Evolutionary conservation across 176 grass and related monocot genomes (phyloP).

Genomic region (Lolium perenne): DNA sequence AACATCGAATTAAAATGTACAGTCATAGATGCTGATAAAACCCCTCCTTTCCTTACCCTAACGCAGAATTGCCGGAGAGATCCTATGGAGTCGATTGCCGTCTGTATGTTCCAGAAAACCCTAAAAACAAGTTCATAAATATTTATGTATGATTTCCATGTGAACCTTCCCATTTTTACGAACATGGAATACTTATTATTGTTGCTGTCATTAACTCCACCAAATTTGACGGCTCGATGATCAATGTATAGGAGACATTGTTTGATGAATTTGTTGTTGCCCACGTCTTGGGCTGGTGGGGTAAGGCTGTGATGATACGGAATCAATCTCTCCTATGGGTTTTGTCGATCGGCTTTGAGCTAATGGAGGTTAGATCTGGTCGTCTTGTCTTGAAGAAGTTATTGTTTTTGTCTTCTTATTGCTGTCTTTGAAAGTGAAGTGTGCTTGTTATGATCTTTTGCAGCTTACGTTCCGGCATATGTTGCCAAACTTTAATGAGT

Average conservation of each 20-base stretch:
- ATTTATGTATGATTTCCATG: conserved; percentile 88
- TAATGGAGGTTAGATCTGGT: conserved; percentile 90
- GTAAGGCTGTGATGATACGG: conserved; percentile 98
- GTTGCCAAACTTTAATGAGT: conserved; percentile 99
- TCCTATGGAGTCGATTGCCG: conserved; percentile 96
- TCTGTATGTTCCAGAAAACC: conserved; percentile 96
- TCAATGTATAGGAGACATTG: conserved; percentile 80
- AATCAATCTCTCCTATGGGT: conserved; percentile 97
- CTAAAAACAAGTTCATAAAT: conserved; percentile 98
- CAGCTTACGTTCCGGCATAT: conserved; percentile 99
- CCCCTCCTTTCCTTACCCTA: not conserved
- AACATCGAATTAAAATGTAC: not conserved
- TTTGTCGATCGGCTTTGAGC: conserved; percentile 91
- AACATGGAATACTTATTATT: conserved; percentile 30
- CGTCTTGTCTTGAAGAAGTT: conserved; percentile 22
- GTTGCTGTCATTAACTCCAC: not conserved
- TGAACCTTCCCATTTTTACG: conserved; percentile 57
- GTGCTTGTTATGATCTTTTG: conserved; percentile 46
- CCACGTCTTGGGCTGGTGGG: conserved; percentile 98
- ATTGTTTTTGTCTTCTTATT: conserved; percentile 26
- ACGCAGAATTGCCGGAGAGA: conserved; percentile 87
- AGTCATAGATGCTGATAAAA: not conserved
- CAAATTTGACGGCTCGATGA: conserved; percentile 39
- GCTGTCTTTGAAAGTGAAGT: conserved; percentile 32
- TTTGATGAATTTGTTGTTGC: conserved; percentile 99